Evolutionary conservation across 352 stramenopile species (phyloP).

Genomic region (Globisporangium nodosum): DNA sequence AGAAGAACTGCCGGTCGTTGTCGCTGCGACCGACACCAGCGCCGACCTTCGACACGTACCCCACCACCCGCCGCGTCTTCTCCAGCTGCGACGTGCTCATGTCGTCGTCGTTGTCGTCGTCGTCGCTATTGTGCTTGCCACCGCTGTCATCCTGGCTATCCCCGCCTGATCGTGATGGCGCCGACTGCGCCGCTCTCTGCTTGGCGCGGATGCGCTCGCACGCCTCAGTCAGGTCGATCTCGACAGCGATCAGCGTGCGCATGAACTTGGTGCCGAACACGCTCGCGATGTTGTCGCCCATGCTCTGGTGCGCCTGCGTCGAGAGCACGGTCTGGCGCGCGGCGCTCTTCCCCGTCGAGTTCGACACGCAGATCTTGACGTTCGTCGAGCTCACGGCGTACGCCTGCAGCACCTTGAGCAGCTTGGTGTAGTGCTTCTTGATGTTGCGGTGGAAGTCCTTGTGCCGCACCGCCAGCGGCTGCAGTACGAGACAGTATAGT

Average conservation of each 20-base stretch:
- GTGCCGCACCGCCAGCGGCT: slow-evolving; percentile 89
- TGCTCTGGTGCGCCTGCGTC: slow-evolving; percentile 56
- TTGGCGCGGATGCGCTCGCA: slow-evolving; percentile 4
- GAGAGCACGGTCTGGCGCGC: slow-evolving; percentile 50
- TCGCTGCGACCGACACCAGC: slow-evolving; percentile 68
- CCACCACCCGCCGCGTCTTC: slow-evolving; percentile 38
- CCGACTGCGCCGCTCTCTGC: background rate
- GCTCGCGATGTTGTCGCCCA: slow-evolving; percentile 84
- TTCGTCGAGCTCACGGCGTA: slow-evolving; percentile 59
- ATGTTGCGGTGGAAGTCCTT: slow-evolving; percentile 92
- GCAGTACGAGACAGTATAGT: background rate
- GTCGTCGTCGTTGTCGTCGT: slow-evolving; percentile 15
- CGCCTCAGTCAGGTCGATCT: slow-evolving; percentile 52
- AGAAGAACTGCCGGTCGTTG: slow-evolving; percentile 94
- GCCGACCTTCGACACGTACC: slow-evolving; percentile 67
- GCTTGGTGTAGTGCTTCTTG: slow-evolving; percentile 90
- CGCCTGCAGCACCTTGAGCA: slow-evolving; percentile 90
- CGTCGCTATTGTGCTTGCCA: slow-evolving; percentile 10
- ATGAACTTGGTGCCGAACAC: slow-evolving; percentile 93
- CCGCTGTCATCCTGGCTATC: slow-evolving; percentile 14
- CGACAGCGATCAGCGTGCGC: slow-evolving; percentile 56
- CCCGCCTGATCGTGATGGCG: background rate
- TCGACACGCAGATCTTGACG: slow-evolving; percentile 56
- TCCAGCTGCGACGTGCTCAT: slow-evolving; percentile 11
- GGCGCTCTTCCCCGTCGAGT: slow-evolving; percentile 42